A percentile compares a stretch with the other conserved stretches of the same genome.
Evolutionary conservation across 768 basidiomycete species (phyloP).

Genomic region (Piloderma croceum): DNA sequence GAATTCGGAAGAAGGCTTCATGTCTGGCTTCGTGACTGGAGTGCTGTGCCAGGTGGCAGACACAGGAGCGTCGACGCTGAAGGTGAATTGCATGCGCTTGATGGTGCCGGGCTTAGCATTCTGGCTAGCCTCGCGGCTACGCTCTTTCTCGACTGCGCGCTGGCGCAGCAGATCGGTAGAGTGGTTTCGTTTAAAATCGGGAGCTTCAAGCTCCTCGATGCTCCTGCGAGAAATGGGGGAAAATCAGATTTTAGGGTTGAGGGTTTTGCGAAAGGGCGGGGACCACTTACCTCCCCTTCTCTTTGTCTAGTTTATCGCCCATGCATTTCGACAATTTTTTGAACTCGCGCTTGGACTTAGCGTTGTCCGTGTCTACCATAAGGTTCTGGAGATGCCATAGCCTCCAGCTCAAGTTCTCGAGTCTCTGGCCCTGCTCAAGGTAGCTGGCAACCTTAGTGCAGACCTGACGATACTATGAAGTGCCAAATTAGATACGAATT

Average conservation of each 20-base stretch:
- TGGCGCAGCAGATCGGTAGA: conserved; percentile 76
- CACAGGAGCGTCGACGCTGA: conserved; percentile 70
- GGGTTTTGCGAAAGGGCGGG: conserved; percentile 9
- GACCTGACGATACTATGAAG: conserved; percentile 42
- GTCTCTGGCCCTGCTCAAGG: conserved; percentile 86
- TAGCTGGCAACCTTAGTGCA: conserved; percentile 88
- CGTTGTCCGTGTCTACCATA: conserved; percentile 88
- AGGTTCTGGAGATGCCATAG: conserved; percentile 90
- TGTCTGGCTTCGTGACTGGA: conserved; percentile 58
- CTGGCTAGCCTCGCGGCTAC: conserved; percentile 59
- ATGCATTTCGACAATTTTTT: conserved; percentile 83
- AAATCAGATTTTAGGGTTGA: conserved; percentile 7
- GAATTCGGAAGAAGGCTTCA: conserved; percentile 62
- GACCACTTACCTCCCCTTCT: conserved; percentile 74
- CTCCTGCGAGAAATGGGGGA: conserved; percentile 41
- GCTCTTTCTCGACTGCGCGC: conserved; percentile 78
- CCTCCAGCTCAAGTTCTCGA: conserved; percentile 90
- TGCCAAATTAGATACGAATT: too few species aligned
- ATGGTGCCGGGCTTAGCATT: conserved; percentile 65
- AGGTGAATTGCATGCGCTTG: conserved; percentile 88
- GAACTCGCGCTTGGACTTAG: conserved; percentile 84
- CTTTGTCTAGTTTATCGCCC: conserved; percentile 90
- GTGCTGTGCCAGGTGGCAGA: conserved; percentile 36
- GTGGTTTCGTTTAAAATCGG: conserved; percentile 75
- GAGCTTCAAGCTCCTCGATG: conserved; percentile 81